These are phyloP conservation scores for Cladosporium sp. DNA, from an alignment of 2,329 filamentous ascomycete genomes.

Conservation along the genomic window DNA sequence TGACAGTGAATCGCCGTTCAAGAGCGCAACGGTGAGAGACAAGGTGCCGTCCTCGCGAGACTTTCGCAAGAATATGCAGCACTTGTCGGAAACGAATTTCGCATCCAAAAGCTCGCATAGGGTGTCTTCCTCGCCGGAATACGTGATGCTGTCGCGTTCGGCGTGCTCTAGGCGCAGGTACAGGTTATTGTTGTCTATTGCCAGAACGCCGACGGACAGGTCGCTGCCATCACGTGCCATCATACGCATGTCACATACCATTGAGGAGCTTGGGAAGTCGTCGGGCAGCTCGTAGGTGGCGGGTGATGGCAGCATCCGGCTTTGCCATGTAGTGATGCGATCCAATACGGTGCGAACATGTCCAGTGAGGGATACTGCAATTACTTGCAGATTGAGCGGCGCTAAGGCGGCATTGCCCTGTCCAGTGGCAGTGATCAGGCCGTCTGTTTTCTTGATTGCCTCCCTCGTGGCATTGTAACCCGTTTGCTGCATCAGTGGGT, in stretches of 20 bases:
- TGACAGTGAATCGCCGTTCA: neutral
- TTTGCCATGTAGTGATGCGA: conserved; percentile 40
- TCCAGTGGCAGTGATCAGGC: neutral
- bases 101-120: neutral
- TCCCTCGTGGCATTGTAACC: conserved; percentile 19
- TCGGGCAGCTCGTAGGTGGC: neutral
- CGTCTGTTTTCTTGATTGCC: conserved; percentile 14
- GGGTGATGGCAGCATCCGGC: conserved; percentile 21
- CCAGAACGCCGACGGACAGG: conserved; percentile 1
- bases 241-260: conserved; percentile 8
- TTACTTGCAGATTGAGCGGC: conserved; percentile 23
- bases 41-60: neutral
- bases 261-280: neutral
- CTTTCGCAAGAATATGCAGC: conserved; percentile 1
- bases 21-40: neutral
- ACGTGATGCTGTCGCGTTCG: neutral
- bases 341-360: conserved; percentile 23
- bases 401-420: neutral
- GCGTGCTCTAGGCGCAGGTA: conserved; percentile 2
- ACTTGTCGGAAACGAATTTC: conserved; percentile 7
- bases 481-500: conserved; percentile 13
- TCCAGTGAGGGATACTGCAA: conserved; percentile 20
- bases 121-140: neutral
- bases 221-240: neutral
- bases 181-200: neutral